A percentile compares a stretch with the other conserved stretches of the same genome.
Evolutionary conservation across 208 protist genomes (phyloP).

Genomic region (Porcisia deanei): DNA sequence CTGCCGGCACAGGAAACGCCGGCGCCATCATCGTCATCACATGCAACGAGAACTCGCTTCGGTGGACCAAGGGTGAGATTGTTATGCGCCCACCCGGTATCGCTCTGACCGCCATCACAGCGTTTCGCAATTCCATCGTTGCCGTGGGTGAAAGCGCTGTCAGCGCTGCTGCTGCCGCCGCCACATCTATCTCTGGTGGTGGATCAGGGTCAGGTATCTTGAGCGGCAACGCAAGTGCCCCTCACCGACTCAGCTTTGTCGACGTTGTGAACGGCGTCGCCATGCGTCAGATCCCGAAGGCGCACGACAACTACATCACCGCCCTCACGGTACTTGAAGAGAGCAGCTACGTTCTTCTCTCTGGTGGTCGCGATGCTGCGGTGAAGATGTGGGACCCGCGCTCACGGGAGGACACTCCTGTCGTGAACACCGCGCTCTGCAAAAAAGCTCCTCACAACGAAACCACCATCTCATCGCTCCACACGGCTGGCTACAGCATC

Average conservation of each 20-base stretch:
- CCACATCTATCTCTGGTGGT: too few relatives aligned
- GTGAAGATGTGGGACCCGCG: slow-evolving; percentile 85
- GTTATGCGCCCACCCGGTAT: slow-evolving; percentile 48
- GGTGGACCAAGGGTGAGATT: slow-evolving; percentile 61
- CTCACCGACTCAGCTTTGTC: slow-evolving; percentile 29
- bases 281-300: slow-evolving; percentile 42
- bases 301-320: slow-evolving; percentile 81
- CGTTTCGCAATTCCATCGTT: slow-evolving; percentile 57
- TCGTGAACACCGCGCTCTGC: slow-evolving; percentile 30
- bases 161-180: background rate
- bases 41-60: slow-evolving; percentile 52
- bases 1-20: slow-evolving; percentile 5
- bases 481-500: slow-evolving; percentile 50
- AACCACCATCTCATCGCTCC: slow-evolving; percentile 71
- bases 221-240: background rate
- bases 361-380: slow-evolving; percentile 58
- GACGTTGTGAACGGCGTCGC: slow-evolving; percentile 39
- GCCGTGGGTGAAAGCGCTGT: slow-evolving; percentile 55
- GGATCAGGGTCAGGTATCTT: background rate
- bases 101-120: slow-evolving; percentile 67
- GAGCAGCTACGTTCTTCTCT: slow-evolving; percentile 59
- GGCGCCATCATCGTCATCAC: slow-evolving; percentile 54
- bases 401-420: slow-evolving; percentile 25
- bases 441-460: slow-evolving; percentile 34
- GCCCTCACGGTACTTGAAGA: slow-evolving; percentile 58